Evolutionary conservation across 331 rosid species (phyloP).

Genomic region (Acacia concinna): DNA sequence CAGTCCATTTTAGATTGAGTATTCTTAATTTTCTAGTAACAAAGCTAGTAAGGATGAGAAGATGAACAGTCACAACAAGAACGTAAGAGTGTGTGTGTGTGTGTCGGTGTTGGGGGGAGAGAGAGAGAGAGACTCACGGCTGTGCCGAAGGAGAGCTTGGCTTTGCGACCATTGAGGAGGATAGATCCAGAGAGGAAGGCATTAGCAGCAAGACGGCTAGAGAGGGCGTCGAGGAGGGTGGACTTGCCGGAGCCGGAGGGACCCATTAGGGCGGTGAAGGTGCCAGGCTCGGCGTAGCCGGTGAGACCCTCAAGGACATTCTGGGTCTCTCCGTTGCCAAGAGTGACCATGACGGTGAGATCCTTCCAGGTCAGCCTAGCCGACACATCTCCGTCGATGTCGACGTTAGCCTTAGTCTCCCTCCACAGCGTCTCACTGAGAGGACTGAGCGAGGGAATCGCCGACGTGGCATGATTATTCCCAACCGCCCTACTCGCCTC

Average conservation of each 20-base stretch:
- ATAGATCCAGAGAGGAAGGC: conserved; percentile 82
- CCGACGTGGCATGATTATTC: conserved; percentile 35
- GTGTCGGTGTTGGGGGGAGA: neutral
- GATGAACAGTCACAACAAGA: neutral
- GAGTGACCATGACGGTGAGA: conserved; percentile 86
- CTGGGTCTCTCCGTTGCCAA: conserved; percentile 78
- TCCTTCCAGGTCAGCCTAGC: conserved; percentile 98
- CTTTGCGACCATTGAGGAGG: conserved; percentile 87
- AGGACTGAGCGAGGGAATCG: conserved; percentile 65
- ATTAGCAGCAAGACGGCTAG: conserved; percentile 90
- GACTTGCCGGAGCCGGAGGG: conserved; percentile 98
- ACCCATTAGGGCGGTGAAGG: conserved; percentile 91
- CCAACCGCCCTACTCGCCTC: conserved; percentile 62
- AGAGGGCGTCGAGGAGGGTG: conserved; percentile 90
- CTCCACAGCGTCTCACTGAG: conserved; percentile 95
- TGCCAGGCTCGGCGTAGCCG: conserved; percentile 96
- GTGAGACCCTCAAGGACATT: conserved; percentile 75
- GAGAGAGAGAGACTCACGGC: conserved; percentile 56
- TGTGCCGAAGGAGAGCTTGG: conserved; percentile 90
- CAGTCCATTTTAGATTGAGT: neutral
- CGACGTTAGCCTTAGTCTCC: conserved; percentile 52
- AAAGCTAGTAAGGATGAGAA: neutral
- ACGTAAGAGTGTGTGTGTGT: no score
- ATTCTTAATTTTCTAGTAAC: neutral
- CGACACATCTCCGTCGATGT: conserved; percentile 76